Percentiles rank a stretch among this genome's conserved stretches.
These are phyloP conservation scores for Rhizodiscina lignyota DNA, from an alignment of 495 filamentous ascomycete species.

Conservation along the genomic window DNA sequence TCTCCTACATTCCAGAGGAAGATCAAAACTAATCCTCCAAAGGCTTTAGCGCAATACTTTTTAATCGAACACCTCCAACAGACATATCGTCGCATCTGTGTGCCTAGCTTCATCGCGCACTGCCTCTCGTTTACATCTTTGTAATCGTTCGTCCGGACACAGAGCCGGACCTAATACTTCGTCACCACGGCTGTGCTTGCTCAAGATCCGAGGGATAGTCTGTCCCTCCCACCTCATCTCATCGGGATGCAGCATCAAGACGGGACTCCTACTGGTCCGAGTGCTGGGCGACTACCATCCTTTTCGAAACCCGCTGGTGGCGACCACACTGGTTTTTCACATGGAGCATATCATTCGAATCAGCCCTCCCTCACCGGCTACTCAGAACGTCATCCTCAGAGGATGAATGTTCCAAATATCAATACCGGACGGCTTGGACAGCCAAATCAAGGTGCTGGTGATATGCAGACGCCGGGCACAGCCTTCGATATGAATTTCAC, in stretches of 20 bases:
- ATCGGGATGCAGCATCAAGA: conserved; percentile 80
- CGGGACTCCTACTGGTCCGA: conserved; percentile 37
- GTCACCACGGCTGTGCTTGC: conserved; percentile 58
- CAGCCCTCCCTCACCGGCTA: conserved; percentile 50
- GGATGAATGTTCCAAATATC: conserved; percentile 78
- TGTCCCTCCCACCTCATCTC: conserved; percentile 60
- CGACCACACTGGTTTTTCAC: conserved; percentile 72
- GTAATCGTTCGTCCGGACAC: conserved; percentile 14
- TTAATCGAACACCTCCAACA: too few relatives aligned
- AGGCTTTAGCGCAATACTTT: too few relatives aligned
- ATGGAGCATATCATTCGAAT: conserved; percentile 76
- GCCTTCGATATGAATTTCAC: conserved; percentile 98
- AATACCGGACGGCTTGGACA: conserved; percentile 51
- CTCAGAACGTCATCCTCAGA: conserved; percentile 66
- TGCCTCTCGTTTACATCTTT: too few relatives aligned
- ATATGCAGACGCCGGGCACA: conserved; percentile 74
- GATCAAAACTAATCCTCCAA: too few relatives aligned
- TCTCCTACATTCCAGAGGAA: too few relatives aligned
- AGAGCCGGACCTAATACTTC: conserved; percentile 24
- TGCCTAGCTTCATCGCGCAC: too few relatives aligned
- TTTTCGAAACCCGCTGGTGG: conserved; percentile 58
- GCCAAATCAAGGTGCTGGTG: conserved; percentile 45
- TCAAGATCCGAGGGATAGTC: conserved; percentile 49
- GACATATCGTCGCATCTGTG: too few relatives aligned
- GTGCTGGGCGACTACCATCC: conserved; percentile 33